A percentile compares a stretch with the other conserved stretches of the same genome.
phyloP scores from a whole-genome alignment of 78 protist species.

The Bigelowiella natans region DNA sequence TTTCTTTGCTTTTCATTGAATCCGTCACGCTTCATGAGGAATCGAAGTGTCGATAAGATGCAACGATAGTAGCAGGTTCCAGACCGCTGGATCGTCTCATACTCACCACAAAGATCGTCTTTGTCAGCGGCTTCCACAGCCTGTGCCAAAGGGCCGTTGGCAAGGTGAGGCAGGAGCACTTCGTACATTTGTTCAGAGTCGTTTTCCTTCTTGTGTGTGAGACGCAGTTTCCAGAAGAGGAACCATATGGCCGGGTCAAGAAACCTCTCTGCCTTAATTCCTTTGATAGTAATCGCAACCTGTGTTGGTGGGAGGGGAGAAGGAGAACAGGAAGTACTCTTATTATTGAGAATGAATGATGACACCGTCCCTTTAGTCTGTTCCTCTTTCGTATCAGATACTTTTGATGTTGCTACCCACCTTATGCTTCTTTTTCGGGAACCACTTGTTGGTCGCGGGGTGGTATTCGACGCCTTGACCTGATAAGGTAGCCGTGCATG shows the following conservation, averaged over 20 bases:
- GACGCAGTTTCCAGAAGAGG: background rate
- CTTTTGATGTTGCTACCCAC: too few relatives aligned
- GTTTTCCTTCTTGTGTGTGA: background rate
- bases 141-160: background rate
- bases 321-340: too few relatives aligned
- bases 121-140: background rate
- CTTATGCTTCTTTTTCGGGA: background rate
- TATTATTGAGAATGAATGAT: too few relatives aligned
- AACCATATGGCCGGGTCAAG: background rate
- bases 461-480: background rate
- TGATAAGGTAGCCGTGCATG: too few relatives aligned
- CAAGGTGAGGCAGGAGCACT: constrained; percentile 18
- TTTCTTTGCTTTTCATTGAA: background rate
- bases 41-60: background rate
- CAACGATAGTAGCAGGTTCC: background rate
- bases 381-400: too few relatives aligned
- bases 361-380: too few relatives aligned
- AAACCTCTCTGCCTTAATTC: background rate
- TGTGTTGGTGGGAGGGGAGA: too few relatives aligned
- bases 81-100: background rate
- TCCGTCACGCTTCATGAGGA: background rate
- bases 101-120: background rate
- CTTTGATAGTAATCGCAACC: background rate
- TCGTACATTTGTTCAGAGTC: constrained; percentile 9
- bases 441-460: background rate